phyloP scores from a whole-genome alignment of 23 red algal genomes.

The Gracilaria gracilis region DNA sequence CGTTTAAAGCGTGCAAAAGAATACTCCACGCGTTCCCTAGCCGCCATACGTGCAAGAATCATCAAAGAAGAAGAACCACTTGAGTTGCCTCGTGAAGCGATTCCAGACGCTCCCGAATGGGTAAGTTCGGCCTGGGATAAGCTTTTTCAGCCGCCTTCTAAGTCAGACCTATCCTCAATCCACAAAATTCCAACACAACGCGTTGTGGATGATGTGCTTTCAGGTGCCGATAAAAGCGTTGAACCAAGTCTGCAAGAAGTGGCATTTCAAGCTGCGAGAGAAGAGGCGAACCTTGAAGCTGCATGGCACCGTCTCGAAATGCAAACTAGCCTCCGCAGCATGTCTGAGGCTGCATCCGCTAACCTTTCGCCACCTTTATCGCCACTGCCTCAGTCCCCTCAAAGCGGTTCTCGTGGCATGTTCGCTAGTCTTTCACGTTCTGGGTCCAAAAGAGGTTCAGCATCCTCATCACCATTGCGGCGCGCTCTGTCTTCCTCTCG shows the following conservation, averaged over 20 bases:
- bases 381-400: conserved; percentile 9
- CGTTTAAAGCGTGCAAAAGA: conserved; percentile 48
- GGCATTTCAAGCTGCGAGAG: conserved; percentile 46
- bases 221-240: conserved; percentile 53
- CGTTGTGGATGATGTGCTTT: conserved; percentile 60
- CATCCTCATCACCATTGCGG: conserved; percentile 7
- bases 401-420: conserved; percentile 13
- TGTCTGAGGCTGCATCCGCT: conserved; percentile 31
- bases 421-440: conserved; percentile 9
- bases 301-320: conserved; percentile 52
- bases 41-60: conserved; percentile 14
- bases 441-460: conserved; percentile 28
- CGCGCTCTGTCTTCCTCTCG: conserved; percentile 20
- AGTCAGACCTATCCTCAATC: conserved; percentile 24
- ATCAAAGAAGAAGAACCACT: conserved; percentile 28
- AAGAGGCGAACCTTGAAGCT: conserved; percentile 61
- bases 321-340: conserved; percentile 31
- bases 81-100: conserved; percentile 19
- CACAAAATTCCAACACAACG: conserved; percentile 53
- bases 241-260: conserved; percentile 66
- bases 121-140: conserved; percentile 49
- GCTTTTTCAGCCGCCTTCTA: conserved; percentile 50
- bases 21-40: conserved; percentile 37
- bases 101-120: conserved; percentile 58
- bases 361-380: conserved; percentile 21